A percentile compares a stretch with the other conserved stretches of the same genome.
phyloP scores from a whole-genome alignment of 1,284 basidiomycete species.

The Cryptococcus sp. region DNA sequence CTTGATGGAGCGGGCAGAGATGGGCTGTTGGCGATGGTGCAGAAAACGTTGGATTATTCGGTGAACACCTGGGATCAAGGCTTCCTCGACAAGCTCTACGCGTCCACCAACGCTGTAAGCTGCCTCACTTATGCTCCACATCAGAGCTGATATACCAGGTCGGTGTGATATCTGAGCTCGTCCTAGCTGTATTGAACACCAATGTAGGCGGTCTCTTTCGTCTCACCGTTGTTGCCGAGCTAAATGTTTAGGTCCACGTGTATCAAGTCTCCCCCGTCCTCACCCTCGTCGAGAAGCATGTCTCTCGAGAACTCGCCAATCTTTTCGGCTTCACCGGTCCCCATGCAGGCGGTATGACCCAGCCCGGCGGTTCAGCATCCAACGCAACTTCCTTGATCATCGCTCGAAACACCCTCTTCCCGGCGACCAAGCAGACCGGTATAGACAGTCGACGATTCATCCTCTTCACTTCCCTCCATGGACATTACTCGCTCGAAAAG shows the following conservation, averaged over 20 bases:
- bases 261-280: conserved; percentile 46
- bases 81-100: conserved; percentile 44
- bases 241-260: conserved; percentile 34
- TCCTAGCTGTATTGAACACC: conserved; percentile 45
- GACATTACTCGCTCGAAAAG: conserved; percentile 46
- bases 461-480: conserved; percentile 43
- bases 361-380: conserved; percentile 44
- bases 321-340: conserved; percentile 20
- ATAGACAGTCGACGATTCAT: conserved; percentile 28
- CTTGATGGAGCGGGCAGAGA: conserved; percentile 11
- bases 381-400: conserved; percentile 46
- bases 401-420: conserved; percentile 41
- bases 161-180: conserved; percentile 44
- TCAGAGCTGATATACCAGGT: conserved; percentile 8
- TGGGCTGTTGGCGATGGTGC: conserved; percentile 16
- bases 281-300: conserved; percentile 33
- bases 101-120: conserved; percentile 41
- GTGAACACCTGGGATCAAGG: conserved; percentile 35
- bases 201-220: conserved; percentile 18
- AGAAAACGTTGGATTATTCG: conserved; percentile 19
- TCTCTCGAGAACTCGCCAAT: conserved; percentile 18
- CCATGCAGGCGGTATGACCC: conserved; percentile 20
- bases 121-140: not conserved
- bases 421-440: conserved; percentile 36
- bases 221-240: not conserved